Base-by-base conservation (phyloP, 305 asterid species). In the Vinca major region DNA sequence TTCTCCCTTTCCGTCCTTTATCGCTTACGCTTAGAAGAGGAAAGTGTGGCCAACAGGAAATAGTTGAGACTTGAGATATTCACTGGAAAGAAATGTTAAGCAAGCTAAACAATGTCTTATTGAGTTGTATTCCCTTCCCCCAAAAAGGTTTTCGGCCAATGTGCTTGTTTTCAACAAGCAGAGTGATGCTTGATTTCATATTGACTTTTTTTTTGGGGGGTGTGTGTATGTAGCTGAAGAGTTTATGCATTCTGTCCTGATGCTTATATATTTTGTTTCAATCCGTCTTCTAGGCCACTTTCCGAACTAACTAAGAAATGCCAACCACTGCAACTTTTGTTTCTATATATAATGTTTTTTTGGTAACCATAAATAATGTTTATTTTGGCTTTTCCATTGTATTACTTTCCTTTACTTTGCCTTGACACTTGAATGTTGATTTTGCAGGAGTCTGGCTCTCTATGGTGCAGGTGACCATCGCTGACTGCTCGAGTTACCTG, bases 391-490 rank as follows among this genome's bases (percentile, higher is more conserved):
- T 51, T 40, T 3, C 21, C 39, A 10, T 39, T 10, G 0, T 2
- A 62, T 16, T 19, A 12, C 33, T 39, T 12, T 2, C 10, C 7
- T 14, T 48, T 0, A 0, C 36, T 5, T 17, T 39, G 43, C 39
- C 11, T 62, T 70, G 33, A 1, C 33, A 16, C 65, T 56, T 65
- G 0, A 66, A 48, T 76, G 76, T 62, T 74, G 47, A 62, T 21
- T 56, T 41, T 81, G 74, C 85, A 89, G 96, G 89, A 74, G 79
- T 57, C 78, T 77, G 68, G 66, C 80, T 66, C 78, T 84, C 64
- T 37, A 79, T 16, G 78, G 86, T 44, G 80, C 82, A 48, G 81
- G 80, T 36, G 89, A 87, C 62, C 73, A 67, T 72, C 79, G 83
- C 79, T 85, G 82, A 84, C 69, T 20, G 51, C 48, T 47, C 4